Base-by-base conservation (phyloP, 1,284 basidiomycete species). In the Puccinia brachypodii region DNA sequence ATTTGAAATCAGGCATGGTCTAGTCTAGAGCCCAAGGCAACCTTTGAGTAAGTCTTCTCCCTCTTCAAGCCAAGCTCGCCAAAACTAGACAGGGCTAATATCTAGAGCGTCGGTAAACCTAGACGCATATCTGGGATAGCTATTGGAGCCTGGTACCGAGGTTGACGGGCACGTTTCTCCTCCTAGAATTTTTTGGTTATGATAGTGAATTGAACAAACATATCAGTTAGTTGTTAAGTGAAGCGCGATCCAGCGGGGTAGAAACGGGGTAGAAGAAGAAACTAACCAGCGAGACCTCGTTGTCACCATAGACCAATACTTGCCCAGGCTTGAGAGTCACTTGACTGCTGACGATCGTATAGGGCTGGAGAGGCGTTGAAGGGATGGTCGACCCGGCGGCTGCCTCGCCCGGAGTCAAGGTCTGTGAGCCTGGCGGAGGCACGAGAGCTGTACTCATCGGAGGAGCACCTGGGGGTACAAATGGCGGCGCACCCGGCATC, bases 261-360 rank as follows among this genome's bases (percentile, higher is more conserved):
- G 72, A 58, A 31, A 42, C 31, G 60, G 19, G 60, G 7, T 22
- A 62, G 31, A 62, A 11, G 31, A 79, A 40, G 60, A 25, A 50
- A 89, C 91, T 78, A 83, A 92, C 92, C 13, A 91, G 90, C 83
- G 90, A 91, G 85, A 92, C 93, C 84, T 94, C 93, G 0, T 92
- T 88, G 85, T 94, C 91, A 28, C 88, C 87, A 86, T 91, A 93
- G 85, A 93, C 92, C 71, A 94, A 88, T n/a, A 90, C 88, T 7
- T 92, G 93, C 13, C 89, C 88, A 85, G 93, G 92, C 89, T 94
- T 94, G 85, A 93, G 91, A 2, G 80, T 84, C 62, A 83, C 83
- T 91, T 64, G 89, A 88, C 83, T 91, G 85, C 31, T 89, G 86
- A 42, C 89, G 88, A 85, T 91, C 89, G 13, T 92, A 91, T 82